phyloP scores from a whole-genome alignment of 768 basidiomycete genomes.

The Suillus lakei region DNA sequence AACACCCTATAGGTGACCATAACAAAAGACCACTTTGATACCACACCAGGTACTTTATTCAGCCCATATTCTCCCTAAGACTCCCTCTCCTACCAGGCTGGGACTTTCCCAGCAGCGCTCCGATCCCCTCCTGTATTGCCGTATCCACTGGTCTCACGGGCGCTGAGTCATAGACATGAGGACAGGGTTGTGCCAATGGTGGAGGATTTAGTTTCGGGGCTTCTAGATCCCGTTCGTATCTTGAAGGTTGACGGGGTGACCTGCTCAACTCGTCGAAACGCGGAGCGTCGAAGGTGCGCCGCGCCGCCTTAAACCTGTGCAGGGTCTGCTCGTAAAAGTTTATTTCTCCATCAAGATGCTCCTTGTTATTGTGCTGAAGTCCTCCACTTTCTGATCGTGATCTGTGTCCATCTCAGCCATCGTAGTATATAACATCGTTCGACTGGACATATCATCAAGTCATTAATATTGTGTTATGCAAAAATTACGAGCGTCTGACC shows the following conservation, averaged over 20 bases:
- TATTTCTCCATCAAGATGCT: conserved; percentile 82
- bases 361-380: conserved; percentile 62
- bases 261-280: conserved; percentile 51
- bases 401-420: conserved; percentile 89
- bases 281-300: conserved; percentile 55
- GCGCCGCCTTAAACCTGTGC: conserved; percentile 59
- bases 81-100: conserved; percentile 46
- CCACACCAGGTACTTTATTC: conserved; percentile 13
- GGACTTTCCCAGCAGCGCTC: conserved; percentile 56
- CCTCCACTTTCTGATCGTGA: conserved; percentile 73
- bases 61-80: conserved; percentile 67
- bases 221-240: conserved; percentile 76
- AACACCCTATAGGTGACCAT: background rate
- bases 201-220: conserved; percentile 49
- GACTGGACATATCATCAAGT: conserved; percentile 40
- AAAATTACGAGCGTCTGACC: conserved; percentile 33
- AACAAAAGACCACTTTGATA: background rate
- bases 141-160: conserved; percentile 78
- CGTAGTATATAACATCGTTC: conserved; percentile 78
- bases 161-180: conserved; percentile 78
- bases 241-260: conserved; percentile 65
- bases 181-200: conserved; percentile 71
- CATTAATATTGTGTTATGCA: background rate
- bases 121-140: conserved; percentile 75
- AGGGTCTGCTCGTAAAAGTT: conserved; percentile 75